Base-by-base conservation (phyloP, 2,329 filamentous ascomycete genomes). In the Aureobasidium sp. region DNA sequence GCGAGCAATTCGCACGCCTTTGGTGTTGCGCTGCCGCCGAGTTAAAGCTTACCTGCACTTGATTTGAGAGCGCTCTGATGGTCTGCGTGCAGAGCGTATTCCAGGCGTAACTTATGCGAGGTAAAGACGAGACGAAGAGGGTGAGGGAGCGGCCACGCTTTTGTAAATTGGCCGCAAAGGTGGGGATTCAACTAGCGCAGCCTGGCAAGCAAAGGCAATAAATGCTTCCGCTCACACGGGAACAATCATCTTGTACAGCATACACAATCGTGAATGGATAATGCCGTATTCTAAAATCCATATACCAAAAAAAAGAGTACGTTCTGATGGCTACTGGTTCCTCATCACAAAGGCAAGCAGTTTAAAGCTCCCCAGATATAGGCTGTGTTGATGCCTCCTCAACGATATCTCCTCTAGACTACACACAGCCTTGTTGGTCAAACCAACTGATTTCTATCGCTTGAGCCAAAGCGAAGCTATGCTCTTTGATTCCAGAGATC, bases 131-230 rank as follows among this genome's bases (percentile, higher is more conserved):
- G 48, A 42, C 39, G 41, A 55, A 61, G 59, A 50, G 42, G 56
- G 42, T 57, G 55, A 52, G 39, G 53, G 62, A 44, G 17, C 42
- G 39, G 62, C 46, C 46, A 44, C 55, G 39, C 55, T 63, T 59
- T 63, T 60, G 48, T 47, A 53, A 60, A 61, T 52, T 51, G 46
- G 58, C 46, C 44, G 44, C 36, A 23, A 59, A 48, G 59, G 59
- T 62, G 59, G 59, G 50, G 59, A 62, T 55, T 32, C 51, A 42
- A 37, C 58, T 61, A 61, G 58, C 47, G 58, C 26, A 37, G 53
- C 42, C 39, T 46, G 41, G 26, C 15, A 44, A 57, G 53, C 41
- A 57, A 57, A 57, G 53, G 53, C 29, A 57, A 57, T 46, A 57
- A 57, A 41, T 55, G 51, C 51, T 55, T 39, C 41, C 53, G 39